Percentiles rank a stretch among this genome's conserved stretches.
These are phyloP conservation scores for Mrakia hoshinonis DNA, from an alignment of 768 basidiomycete species.

Conservation along the genomic window DNA sequence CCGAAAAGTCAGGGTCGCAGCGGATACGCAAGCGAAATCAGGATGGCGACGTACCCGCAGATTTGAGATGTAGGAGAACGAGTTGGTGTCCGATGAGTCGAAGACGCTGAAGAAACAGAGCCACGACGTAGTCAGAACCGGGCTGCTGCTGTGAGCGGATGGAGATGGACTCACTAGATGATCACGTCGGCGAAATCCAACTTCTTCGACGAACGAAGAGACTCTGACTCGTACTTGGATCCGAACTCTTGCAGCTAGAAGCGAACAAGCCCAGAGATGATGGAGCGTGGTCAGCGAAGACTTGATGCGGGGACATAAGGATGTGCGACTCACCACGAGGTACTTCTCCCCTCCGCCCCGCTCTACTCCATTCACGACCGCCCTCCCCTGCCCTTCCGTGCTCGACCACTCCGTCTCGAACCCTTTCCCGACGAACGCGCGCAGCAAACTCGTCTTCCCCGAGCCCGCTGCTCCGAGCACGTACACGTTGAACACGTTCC, in stretches of 20 bases:
- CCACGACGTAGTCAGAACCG: too few relatives aligned
- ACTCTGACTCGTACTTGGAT: slow-evolving; percentile 86
- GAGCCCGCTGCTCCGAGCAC: slow-evolving; percentile 92
- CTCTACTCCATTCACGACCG: slow-evolving; percentile 90
- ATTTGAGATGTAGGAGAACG: slow-evolving; percentile 96
- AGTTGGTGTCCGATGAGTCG: slow-evolving; percentile 97
- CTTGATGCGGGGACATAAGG: not conserved
- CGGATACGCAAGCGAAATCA: too few relatives aligned
- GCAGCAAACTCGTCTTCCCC: slow-evolving; percentile 81
- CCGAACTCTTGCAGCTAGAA: slow-evolving; percentile 90
- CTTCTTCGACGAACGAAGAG: slow-evolving; percentile 78
- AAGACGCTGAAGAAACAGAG: slow-evolving; percentile 48
- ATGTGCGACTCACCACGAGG: slow-evolving; percentile 64
- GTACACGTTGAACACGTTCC: slow-evolving; percentile 85
- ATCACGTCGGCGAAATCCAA: slow-evolving; percentile 88
- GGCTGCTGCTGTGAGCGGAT: too few relatives aligned
- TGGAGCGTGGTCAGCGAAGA: not conserved
- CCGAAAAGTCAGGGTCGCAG: not conserved
- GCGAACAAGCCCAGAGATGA: not conserved
- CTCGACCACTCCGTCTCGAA: slow-evolving; percentile 68
- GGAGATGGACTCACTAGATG: slow-evolving; percentile 48
- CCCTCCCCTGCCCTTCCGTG: slow-evolving; percentile 70
- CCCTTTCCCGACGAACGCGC: slow-evolving; percentile 75
- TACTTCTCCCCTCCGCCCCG: slow-evolving; percentile 93
- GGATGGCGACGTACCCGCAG: slow-evolving; percentile 57